phyloP scores from a whole-genome alignment of 345 rosid genomes.

The Physaria fendleri region DNA sequence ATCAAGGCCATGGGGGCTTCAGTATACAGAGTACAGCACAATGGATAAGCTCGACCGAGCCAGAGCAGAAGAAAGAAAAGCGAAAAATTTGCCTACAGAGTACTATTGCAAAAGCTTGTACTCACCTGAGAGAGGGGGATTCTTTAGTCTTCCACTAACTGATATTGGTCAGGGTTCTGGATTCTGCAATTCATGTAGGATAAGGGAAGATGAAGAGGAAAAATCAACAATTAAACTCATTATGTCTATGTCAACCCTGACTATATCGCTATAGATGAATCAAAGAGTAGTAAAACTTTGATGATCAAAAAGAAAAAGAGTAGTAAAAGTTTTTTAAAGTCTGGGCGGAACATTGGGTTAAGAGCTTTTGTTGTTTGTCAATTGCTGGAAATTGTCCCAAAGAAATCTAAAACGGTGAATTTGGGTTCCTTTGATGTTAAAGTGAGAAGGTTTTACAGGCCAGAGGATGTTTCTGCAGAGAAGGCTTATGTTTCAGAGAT shows the following conservation, averaged over 20 bases:
- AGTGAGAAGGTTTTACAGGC: conserved; percentile 54
- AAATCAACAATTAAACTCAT: conserved; percentile 31
- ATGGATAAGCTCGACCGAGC: conserved; percentile 42
- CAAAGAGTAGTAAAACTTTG: no score
- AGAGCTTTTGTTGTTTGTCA: conserved; percentile 62
- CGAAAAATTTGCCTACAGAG: conserved; percentile 39
- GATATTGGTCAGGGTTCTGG: conserved; percentile 46
- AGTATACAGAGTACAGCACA: conserved; percentile 33
- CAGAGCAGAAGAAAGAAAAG: conserved; percentile 51
- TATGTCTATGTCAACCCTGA: conserved; percentile 46
- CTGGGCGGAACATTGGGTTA: conserved; percentile 59
- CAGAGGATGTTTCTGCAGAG: conserved; percentile 63
- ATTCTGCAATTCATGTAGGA: conserved; percentile 43
- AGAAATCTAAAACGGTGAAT: conserved; percentile 25
- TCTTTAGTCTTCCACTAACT: conserved; percentile 43
- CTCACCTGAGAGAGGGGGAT: conserved; percentile 61
- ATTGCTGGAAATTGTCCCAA: conserved; percentile 38
- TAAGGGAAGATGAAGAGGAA: conserved; percentile 29
- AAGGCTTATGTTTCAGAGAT: conserved; percentile 59
- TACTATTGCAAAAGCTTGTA: conserved; percentile 58
- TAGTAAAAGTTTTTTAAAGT: conserved; percentile 35
- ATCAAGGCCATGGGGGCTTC: conserved; percentile 58
- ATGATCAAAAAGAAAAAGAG: no score
- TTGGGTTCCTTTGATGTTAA: conserved; percentile 36
- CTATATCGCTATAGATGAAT: not conserved